Evolutionary conservation across 2,329 filamentous ascomycete species (phyloP).

Genomic region (Colletotrichum phormii): DNA sequence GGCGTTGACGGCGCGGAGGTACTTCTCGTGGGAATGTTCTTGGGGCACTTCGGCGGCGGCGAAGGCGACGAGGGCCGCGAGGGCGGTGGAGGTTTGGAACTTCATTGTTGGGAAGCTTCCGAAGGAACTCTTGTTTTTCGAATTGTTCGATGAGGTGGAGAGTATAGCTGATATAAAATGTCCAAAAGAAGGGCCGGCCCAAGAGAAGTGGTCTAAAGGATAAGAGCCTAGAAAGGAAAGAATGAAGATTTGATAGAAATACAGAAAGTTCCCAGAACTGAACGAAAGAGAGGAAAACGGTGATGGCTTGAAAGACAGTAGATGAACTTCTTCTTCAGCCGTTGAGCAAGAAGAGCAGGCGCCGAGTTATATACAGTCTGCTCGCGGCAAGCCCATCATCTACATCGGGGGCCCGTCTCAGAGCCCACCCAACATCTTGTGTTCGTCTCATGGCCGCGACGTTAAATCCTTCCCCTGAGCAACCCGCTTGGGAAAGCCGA

Average conservation of each 20-base stretch:
- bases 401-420: neutral
- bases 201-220: constrained; percentile 24
- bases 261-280: constrained; percentile 39
- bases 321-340: neutral
- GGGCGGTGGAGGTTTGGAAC: constrained; percentile 30
- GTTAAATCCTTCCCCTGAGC: neutral
- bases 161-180: neutral
- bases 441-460: constrained; percentile 24
- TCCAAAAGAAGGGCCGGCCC: constrained; percentile 39
- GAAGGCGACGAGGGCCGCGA: constrained; percentile 33
- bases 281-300: constrained; percentile 33
- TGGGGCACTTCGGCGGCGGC: constrained; percentile 61
- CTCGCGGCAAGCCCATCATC: neutral
- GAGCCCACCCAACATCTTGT: neutral
- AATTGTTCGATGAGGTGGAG: neutral
- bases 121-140: too few relatives aligned
- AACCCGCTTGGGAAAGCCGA: constrained; percentile 18
- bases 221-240: constrained; percentile 22
- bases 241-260: constrained; percentile 22
- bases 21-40: constrained; percentile 65
- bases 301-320: constrained; percentile 24
- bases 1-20: constrained; percentile 57
- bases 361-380: constrained; percentile 27
- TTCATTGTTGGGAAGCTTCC: constrained; percentile 15
- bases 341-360: neutral